Percentiles rank a stretch among this genome's conserved stretches.
These are phyloP conservation scores for Hypsizygus ulmarius DNA, from an alignment of 1,284 basidiomycete species.

Conservation along the genomic window DNA sequence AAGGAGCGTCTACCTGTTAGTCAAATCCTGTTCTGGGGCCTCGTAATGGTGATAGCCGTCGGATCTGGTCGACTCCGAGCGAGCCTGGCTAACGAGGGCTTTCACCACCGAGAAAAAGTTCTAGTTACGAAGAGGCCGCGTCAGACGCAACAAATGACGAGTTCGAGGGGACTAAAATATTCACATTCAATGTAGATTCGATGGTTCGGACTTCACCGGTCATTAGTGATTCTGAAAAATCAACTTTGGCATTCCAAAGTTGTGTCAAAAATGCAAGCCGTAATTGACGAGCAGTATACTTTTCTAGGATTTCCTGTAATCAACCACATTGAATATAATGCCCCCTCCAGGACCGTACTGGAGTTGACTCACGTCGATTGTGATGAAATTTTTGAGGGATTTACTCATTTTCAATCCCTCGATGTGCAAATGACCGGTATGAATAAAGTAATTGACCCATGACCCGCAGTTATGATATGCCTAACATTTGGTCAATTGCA, in stretches of 20 bases:
- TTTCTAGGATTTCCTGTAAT: constrained; percentile 82
- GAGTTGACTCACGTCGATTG: constrained; percentile 78
- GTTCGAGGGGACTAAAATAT: constrained; percentile 24
- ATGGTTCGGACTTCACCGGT: constrained; percentile 86
- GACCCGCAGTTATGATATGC: constrained; percentile 89
- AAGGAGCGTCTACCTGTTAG: constrained; percentile 47
- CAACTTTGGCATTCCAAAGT: constrained; percentile 90
- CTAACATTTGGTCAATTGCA: constrained; percentile 36
- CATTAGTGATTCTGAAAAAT: constrained; percentile 92
- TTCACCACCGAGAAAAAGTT: constrained; percentile 94
- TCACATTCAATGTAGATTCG: constrained; percentile 86
- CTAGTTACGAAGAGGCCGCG: constrained; percentile 38
- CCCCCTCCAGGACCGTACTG: neutral
- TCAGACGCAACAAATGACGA: neutral
- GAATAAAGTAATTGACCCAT: constrained; percentile 99
- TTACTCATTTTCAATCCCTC: constrained; percentile 99
- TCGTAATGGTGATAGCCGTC: constrained; percentile 67
- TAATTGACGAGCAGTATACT: constrained; percentile 85
- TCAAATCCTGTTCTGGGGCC: constrained; percentile 63
- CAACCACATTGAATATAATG: constrained; percentile 13
- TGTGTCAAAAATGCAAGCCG: constrained; percentile 94
- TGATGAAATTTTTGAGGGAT: constrained; percentile 98
- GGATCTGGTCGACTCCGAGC: constrained; percentile 44
- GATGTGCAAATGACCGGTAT: constrained; percentile 98
- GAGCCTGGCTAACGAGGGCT: constrained; percentile 67